Percentiles rank a stretch among this genome's conserved stretches.
These are phyloP conservation scores for Solanum bulbocastanum DNA, from an alignment of 257 asterid genomes.

Conservation along the genomic window DNA sequence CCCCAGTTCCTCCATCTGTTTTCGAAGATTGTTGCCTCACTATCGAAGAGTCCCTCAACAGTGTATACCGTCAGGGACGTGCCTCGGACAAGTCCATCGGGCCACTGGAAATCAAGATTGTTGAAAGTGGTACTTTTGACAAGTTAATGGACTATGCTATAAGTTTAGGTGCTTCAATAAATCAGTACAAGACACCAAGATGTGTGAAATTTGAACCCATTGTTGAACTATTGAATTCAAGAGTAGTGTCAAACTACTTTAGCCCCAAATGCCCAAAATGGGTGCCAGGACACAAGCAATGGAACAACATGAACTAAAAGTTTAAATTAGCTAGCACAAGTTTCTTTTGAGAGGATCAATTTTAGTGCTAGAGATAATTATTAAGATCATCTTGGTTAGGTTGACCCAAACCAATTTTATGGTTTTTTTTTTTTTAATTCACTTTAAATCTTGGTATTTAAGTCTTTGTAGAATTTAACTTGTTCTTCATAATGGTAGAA, in stretches of 20 bases:
- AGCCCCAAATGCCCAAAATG: conserved; percentile 86
- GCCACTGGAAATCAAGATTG: conserved; percentile 75
- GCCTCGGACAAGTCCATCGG: conserved; percentile 64
- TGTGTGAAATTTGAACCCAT: conserved; percentile 79
- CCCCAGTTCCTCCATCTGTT: conserved; percentile 67
- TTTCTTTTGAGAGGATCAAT: conserved; percentile 23
- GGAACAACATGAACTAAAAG: conserved; percentile 40
- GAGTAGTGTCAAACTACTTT: conserved; percentile 42
- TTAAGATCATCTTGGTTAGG: conserved; percentile 18
- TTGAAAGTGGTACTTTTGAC: conserved; percentile 70
- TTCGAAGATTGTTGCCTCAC: conserved; percentile 83
- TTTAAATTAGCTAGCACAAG: not conserved
- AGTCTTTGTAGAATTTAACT: conserved; percentile 11
- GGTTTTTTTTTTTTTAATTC: not conserved
- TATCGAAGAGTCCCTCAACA: conserved; percentile 71
- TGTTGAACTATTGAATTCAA: conserved; percentile 58
- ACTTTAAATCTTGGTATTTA: not conserved
- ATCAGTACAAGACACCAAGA: conserved; percentile 86
- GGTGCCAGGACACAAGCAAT: conserved; percentile 56
- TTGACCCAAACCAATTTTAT: conserved; percentile 32
- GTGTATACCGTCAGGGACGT: conserved; percentile 76
- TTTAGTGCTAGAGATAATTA: conserved; percentile 25
- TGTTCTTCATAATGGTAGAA: conserved; percentile 25
- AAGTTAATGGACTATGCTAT: conserved; percentile 93
- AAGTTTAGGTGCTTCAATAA: conserved; percentile 76